A percentile compares a stretch with the other conserved stretches of the same genome.
These are phyloP conservation scores for Drosera spatulata DNA, from an alignment of 179 eudicot genomes.

Conservation along the genomic window DNA sequence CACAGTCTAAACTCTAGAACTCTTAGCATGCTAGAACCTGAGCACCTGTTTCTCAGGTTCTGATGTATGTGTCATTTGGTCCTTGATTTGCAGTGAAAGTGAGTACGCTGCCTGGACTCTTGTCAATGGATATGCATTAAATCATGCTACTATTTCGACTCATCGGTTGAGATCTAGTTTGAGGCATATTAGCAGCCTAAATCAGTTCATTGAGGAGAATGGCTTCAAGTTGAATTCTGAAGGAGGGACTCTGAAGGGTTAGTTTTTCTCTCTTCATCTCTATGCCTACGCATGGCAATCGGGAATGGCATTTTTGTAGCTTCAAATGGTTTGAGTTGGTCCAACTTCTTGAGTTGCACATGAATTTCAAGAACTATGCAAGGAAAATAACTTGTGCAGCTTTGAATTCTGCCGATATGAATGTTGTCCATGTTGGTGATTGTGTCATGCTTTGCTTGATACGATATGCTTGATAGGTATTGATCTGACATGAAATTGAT, in stretches of 20 bases:
- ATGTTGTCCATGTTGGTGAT: too few relatives aligned
- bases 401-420: too few relatives aligned
- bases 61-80: neutral
- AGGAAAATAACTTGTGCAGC: too few relatives aligned
- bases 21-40: neutral
- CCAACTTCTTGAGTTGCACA: too few relatives aligned
- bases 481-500: neutral
- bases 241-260: constrained; percentile 88
- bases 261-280: constrained; percentile 4
- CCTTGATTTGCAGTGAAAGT: constrained; percentile 57
- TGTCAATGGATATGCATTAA: constrained; percentile 89
- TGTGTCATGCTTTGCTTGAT: too few relatives aligned
- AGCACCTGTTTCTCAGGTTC: neutral
- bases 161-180: constrained; percentile 65
- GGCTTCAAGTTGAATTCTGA: constrained; percentile 89
- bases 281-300: too few relatives aligned
- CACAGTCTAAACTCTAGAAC: neutral
- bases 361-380: too few relatives aligned
- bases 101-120: constrained; percentile 99
- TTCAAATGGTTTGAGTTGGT: too few relatives aligned
- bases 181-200: constrained; percentile 48
- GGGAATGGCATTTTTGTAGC: too few relatives aligned
- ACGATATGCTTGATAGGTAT: neutral
- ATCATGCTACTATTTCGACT: constrained; percentile 87
- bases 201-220: constrained; percentile 72